These are phyloP conservation scores for Pseudisothecium myosuroides DNA, from an alignment of 225 moss, liverwort and hornwort genomes.

Conservation along the genomic window DNA sequence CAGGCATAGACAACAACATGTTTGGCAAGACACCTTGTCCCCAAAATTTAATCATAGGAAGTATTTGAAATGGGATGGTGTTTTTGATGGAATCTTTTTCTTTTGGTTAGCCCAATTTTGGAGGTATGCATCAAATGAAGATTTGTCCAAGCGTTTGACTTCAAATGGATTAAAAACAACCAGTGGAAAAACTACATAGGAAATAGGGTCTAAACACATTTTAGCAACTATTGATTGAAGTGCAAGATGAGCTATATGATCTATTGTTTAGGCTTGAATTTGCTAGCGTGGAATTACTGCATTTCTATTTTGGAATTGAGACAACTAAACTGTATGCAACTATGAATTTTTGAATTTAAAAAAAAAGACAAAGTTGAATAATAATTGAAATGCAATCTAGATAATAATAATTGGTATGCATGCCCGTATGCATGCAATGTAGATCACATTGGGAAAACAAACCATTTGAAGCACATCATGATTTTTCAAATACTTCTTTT, in stretches of 20 bases:
- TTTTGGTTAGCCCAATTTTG: neutral
- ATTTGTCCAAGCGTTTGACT: no score
- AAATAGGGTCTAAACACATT: neutral
- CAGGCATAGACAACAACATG: fast-evolving
- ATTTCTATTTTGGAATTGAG: no score
- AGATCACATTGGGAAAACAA: neutral
- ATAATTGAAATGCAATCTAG: neutral
- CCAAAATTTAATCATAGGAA: neutral
- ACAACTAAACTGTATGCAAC: neutral
- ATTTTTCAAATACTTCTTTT: neutral
- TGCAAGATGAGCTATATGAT: neutral
- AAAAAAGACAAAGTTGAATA: neutral
- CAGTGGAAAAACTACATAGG: no score
- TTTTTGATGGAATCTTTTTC: neutral
- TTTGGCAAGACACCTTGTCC: fast-evolving
- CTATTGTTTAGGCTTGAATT: neutral
- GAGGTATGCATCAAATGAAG: no score
- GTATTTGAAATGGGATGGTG: neutral
- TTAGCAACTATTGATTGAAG: neutral
- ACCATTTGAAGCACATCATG: neutral
- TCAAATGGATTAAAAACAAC: neutral
- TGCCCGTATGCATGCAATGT: no score
- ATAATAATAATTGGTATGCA: neutral
- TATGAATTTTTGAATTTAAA: no score
- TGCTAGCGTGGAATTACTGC: neutral